phyloP scores from a whole-genome alignment of 768 basidiomycete genomes.

The Mycena galericulata region DNA sequence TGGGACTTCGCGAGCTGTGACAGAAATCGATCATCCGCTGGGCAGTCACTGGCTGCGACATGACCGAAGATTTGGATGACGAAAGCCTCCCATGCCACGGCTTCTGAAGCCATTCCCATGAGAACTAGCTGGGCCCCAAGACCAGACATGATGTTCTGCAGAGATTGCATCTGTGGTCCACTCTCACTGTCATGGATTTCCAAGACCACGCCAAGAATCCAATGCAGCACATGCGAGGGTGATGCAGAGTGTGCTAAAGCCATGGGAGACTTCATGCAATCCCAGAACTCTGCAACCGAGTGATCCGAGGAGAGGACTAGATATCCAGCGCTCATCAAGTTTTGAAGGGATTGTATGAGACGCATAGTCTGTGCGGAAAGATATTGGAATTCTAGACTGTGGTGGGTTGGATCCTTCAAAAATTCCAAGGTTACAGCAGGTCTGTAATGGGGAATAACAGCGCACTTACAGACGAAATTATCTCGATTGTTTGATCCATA shows the following conservation, averaged over 20 bases:
- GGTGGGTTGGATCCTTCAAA: neutral
- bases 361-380: neutral
- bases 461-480: slow-evolving; percentile 14
- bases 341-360: neutral
- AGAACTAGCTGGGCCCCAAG: neutral
- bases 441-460: too few species aligned
- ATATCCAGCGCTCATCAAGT: neutral
- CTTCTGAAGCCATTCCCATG: neutral
- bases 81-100: neutral
- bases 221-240: neutral
- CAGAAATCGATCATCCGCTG: neutral
- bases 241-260: too few species aligned
- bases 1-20: neutral
- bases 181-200: too few species aligned
- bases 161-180: too few species aligned
- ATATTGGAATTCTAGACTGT: neutral
- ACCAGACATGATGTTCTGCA: too few species aligned
- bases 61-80: neutral
- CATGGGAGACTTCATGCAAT: too few species aligned
- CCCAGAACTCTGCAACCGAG: too few species aligned
- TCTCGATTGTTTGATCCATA: slow-evolving; percentile 1
- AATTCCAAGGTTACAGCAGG: too few species aligned
- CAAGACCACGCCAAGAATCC: neutral
- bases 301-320: neutral
- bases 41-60: neutral